phyloP scores from a whole-genome alignment of 352 stramenopile species.

The Saprolegnia diclina region DNA sequence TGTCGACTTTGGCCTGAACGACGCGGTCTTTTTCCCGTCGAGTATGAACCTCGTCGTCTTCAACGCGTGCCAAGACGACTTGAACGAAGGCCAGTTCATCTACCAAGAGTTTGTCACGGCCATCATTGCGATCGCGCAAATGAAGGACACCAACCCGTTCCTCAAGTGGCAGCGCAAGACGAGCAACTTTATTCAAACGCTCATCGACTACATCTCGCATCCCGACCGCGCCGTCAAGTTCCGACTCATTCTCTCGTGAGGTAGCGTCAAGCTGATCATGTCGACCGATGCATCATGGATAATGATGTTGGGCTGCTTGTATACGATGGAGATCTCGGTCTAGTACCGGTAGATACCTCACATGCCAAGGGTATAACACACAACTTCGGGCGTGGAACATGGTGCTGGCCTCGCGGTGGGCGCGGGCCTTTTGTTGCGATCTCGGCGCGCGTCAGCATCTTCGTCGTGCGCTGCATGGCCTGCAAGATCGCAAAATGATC shows the following conservation, averaged over 20 bases:
- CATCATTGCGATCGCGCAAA: slow-evolving; percentile 24
- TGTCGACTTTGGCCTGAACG: slow-evolving; percentile 19
- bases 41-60: slow-evolving; percentile 23
- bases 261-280: no score
- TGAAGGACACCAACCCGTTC: slow-evolving; percentile 24
- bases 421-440: no score
- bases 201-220: slow-evolving; percentile 17
- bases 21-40: slow-evolving; percentile 12
- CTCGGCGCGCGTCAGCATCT: no score
- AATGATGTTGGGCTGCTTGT: no score
- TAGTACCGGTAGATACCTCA: no score
- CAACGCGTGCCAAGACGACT: slow-evolving; percentile 24
- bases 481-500: no score
- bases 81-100: slow-evolving; percentile 24
- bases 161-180: slow-evolving; percentile 21
- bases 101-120: slow-evolving; percentile 25
- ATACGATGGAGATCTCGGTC: no score
- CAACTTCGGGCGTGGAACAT: no score
- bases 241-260: slow-evolving; percentile 4
- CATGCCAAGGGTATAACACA: no score
- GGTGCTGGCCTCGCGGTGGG: no score
- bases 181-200: slow-evolving; percentile 10
- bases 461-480: no score
- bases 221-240: slow-evolving; percentile 12
- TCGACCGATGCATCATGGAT: no score